These are phyloP conservation scores for Aaosphaeria arxii DNA, from an alignment of 2,329 filamentous ascomycete species.

Conservation along the genomic window DNA sequence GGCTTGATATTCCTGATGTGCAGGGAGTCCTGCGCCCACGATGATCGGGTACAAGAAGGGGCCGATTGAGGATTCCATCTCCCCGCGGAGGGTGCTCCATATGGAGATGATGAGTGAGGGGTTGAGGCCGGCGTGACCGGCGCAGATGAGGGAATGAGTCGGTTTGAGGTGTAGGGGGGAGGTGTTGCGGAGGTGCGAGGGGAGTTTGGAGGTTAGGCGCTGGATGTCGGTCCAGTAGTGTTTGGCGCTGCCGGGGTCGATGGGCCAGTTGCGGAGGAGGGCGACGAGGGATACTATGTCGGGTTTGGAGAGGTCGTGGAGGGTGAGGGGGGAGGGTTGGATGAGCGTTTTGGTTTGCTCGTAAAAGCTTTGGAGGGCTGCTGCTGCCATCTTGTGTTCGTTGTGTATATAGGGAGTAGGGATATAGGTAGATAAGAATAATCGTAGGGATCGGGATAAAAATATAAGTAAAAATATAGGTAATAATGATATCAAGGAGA, in stretches of 20 bases:
- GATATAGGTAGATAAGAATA: no score
- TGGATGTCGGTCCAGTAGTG: slow-evolving; percentile 8
- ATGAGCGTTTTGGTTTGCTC: neutral
- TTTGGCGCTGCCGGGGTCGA: neutral
- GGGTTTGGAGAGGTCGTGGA: slow-evolving; percentile 9
- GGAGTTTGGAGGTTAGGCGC: slow-evolving; percentile 16
- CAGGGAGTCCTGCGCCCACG: slow-evolving; percentile 12
- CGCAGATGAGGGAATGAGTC: slow-evolving; percentile 13
- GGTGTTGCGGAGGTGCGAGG: slow-evolving; percentile 2
- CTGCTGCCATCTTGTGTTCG: neutral
- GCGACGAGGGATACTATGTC: slow-evolving; percentile 23
- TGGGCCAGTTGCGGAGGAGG: slow-evolving; percentile 13
- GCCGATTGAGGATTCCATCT: slow-evolving; percentile 20
- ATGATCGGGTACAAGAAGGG: slow-evolving; percentile 24
- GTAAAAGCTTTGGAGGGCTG: slow-evolving; percentile 3
- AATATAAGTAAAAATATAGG: no score
- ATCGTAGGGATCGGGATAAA: no score
- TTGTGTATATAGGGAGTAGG: no score
- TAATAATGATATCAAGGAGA: no score
- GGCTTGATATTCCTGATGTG: slow-evolving; percentile 10
- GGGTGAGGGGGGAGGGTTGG: neutral
- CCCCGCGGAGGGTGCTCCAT: slow-evolving; percentile 19
- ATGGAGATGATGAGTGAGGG: slow-evolving; percentile 15
- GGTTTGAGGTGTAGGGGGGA: slow-evolving; percentile 11
- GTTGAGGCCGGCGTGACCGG: slow-evolving; percentile 20